Evolutionary conservation across 768 basidiomycete genomes (phyloP), one percentile per base, ranked within the genome.

Genomic region (Mycena leptocephala): DNA sequence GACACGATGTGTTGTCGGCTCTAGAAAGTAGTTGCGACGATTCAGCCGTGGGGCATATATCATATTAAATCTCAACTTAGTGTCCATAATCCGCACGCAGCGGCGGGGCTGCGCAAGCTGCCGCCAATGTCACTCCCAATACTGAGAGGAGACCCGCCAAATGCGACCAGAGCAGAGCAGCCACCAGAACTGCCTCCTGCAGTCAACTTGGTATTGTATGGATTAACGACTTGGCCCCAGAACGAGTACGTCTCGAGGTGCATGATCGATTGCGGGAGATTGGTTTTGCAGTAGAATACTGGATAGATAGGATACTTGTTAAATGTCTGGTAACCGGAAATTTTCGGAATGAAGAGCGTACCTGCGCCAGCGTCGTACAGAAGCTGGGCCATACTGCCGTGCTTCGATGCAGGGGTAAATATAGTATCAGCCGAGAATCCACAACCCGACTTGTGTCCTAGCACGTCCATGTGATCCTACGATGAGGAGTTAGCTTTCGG

Each of bases 181-280:
- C 90, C 90, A 8, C 90, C 90, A 8, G 87, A 87, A 7, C 89
- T 90, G 32, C 91, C 91, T 14, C 91, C 90, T 9, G 85, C 78
- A 0, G 87, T 88, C 41, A 89, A 80, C 10, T 80, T 41, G 1
- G 85, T 80, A 72, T 90, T 90, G 80, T 84, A 80, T 1, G 90
- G 91, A 69, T 91, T 89, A 28, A 83, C 75, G 56, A 84, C 84
- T 41, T 82, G 81, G 33, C 84, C 82, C 73, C 82, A 82, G 66
- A 83, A 83, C 32, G 81, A 84, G 48, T 76, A 68, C 16, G 70
- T 81, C 78, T 86, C 81, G 61, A 88, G 62, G 5, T 86, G 85
- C 86, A 87, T 87, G 39, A 87, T 70, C 1, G 85, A 77, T 78
- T 90, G 88, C 0, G 87, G 86, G 35, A 85, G 83, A 70, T 87